Evolutionary conservation across 2,329 filamentous ascomycete species (phyloP).

Genomic region (Colletotrichum chrysophilum): DNA sequence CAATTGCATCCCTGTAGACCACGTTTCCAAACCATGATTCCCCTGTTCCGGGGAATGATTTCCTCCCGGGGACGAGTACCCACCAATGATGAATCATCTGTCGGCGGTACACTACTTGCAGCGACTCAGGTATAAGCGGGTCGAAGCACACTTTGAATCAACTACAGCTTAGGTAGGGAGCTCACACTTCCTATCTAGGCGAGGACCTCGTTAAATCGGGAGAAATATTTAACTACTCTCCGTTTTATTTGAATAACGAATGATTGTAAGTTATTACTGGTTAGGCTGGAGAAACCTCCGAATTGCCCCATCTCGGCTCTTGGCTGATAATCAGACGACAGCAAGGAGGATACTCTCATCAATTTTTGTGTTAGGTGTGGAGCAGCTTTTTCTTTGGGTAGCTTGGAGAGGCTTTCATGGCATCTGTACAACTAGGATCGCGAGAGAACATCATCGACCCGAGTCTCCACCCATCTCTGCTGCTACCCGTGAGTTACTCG

Average conservation of each 20-base stretch:
- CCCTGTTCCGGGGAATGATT: not conserved
- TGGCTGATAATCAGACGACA: not conserved
- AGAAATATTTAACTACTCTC: not conserved
- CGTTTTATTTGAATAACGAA: not conserved
- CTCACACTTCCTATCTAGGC: not conserved
- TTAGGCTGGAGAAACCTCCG: not conserved
- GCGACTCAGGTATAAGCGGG: not conserved
- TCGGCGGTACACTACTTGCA: not conserved
- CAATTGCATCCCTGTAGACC: not conserved
- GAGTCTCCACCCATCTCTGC: not conserved
- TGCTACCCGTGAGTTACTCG: not conserved
- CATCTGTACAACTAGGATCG: not conserved
- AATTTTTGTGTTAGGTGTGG: not conserved
- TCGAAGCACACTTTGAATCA: not conserved
- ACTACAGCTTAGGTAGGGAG: not conserved
- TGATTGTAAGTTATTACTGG: not conserved
- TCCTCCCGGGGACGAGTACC: not conserved
- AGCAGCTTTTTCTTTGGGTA: not conserved
- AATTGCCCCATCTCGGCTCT: not conserved
- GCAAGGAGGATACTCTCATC: not conserved
- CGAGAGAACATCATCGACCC: not conserved
- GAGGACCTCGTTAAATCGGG: not conserved
- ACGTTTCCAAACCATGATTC: not conserved
- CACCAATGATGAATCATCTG: not conserved
- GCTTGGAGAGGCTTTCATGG: too few species aligned